Evolutionary conservation across 257 asterid species (phyloP).

Genomic region (Capsicum chinense): DNA sequence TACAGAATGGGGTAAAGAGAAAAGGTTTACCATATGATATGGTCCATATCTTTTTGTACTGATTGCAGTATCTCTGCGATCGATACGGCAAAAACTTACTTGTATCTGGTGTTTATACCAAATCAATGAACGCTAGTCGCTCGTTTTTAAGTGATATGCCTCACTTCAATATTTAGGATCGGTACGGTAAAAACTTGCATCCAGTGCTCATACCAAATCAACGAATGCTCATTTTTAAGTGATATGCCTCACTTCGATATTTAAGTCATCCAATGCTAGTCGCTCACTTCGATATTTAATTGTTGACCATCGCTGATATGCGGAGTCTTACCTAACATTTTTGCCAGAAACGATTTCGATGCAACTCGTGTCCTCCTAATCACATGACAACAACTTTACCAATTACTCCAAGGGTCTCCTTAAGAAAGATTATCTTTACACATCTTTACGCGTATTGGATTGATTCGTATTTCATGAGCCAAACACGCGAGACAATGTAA

Average conservation of each 20-base stretch:
- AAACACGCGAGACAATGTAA: neutral
- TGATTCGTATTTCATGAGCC: neutral
- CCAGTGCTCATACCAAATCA: neutral
- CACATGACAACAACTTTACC: no score
- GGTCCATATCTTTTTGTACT: neutral
- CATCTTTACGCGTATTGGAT: neutral
- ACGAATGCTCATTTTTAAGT: no score
- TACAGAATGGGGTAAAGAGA: neutral
- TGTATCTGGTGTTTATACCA: neutral
- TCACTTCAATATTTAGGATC: no score
- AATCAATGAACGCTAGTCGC: neutral
- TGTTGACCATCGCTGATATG: no score
- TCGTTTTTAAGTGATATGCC: no score
- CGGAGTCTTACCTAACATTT: no score
- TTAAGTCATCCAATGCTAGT: no score
- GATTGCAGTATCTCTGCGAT: neutral
- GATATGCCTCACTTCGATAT: no score
- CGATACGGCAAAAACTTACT: neutral
- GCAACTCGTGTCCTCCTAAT: no score
- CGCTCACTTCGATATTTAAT: no score
- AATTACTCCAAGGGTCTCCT: no score
- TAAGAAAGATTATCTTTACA: neutral
- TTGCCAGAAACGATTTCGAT: no score
- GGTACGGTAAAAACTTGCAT: neutral
- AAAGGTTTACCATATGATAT: neutral